Conservation (phyloP, 108 stramenopile species). For the Mayamaea pseudoterrestris region DNA sequence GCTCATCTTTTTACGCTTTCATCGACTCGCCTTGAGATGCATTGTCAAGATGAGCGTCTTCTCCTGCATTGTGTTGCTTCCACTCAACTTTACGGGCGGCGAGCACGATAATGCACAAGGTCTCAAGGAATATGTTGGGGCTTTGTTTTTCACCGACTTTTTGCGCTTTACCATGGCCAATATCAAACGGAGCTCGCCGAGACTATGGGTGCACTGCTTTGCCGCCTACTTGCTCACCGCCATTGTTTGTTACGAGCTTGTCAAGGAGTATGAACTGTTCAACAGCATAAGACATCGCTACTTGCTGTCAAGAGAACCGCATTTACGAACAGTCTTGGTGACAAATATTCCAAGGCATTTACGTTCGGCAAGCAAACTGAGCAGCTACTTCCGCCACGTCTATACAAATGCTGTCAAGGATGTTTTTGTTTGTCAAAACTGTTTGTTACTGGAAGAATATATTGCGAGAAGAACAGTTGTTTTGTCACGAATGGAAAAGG, state of each 20-base stretch:
- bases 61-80: slow-evolving; percentile 70
- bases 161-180: slow-evolving; percentile 86
- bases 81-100: slow-evolving; percentile 79
- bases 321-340: slow-evolving; percentile 76
- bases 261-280: slow-evolving; percentile 79
- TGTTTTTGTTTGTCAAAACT: slow-evolving; percentile 82
- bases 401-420: slow-evolving; percentile 77
- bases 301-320: slow-evolving; percentile 68
- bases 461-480: slow-evolving; percentile 45
- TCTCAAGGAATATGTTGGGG: slow-evolving; percentile 57
- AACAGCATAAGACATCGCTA: slow-evolving; percentile 80
- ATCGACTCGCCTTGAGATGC: slow-evolving; percentile 72
- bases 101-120: slow-evolving; percentile 61
- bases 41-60: slow-evolving; percentile 86
- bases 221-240: slow-evolving; percentile 74
- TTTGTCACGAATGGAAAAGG: slow-evolving; percentile 63
- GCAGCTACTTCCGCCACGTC: slow-evolving; percentile 72
- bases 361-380: slow-evolving; percentile 57
- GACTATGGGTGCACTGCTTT: slow-evolving; percentile 85
- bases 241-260: slow-evolving; percentile 68
- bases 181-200: slow-evolving; percentile 44
- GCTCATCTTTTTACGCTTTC: slow-evolving; percentile 77
- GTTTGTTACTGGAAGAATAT: slow-evolving; percentile 48
- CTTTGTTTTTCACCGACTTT: slow-evolving; percentile 69
- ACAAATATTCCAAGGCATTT: slow-evolving; percentile 83